Conservation (phyloP, 768 basidiomycete genomes). For the Crucibulum laeve region DNA sequence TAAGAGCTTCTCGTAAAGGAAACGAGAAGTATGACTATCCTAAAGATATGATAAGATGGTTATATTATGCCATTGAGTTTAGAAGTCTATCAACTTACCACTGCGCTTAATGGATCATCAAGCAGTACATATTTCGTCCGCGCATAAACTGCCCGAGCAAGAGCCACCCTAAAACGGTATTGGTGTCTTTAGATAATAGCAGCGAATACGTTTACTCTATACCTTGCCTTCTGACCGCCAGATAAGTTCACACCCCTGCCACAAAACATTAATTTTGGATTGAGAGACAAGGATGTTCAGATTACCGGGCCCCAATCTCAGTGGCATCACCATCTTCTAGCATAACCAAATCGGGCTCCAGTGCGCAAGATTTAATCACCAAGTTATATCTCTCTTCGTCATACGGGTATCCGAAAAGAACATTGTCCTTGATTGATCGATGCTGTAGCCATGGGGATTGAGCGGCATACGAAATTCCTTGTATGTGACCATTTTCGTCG, state of each 20-base stretch:
- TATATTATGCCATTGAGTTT: not conserved
- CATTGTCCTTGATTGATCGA: conserved; percentile 76
- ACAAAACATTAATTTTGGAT: conserved; percentile 60
- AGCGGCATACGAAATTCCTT: conserved; percentile 65
- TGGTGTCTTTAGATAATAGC: not conserved
- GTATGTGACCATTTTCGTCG: conserved; percentile 58
- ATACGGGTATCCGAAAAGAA: conserved; percentile 70
- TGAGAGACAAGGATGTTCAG: conserved; percentile 46
- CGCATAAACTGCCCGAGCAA: conserved; percentile 62
- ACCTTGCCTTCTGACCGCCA: conserved; percentile 64
- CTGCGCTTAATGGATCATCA: conserved; percentile 60
- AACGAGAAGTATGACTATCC: conserved; percentile 62
- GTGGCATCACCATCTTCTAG: conserved; percentile 85
- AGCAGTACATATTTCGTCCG: conserved; percentile 43
- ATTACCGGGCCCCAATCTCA: conserved; percentile 66
- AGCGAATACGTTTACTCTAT: conserved; percentile 6
- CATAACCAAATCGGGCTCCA: conserved; percentile 75
- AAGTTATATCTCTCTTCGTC: conserved; percentile 71
- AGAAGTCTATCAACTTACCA: conserved; percentile 46
- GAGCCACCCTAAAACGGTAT: conserved; percentile 39
- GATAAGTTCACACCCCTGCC: conserved; percentile 46
- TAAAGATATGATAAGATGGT: conserved; percentile 31
- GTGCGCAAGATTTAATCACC: conserved; percentile 82
- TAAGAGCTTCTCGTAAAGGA: conserved; percentile 55
- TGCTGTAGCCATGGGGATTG: conserved; percentile 71